A percentile compares a stretch with the other conserved stretches of the same genome.
Evolutionary conservation across 176 grass and related monocot genomes (phyloP).

Genomic region (Oryza longistaminata): DNA sequence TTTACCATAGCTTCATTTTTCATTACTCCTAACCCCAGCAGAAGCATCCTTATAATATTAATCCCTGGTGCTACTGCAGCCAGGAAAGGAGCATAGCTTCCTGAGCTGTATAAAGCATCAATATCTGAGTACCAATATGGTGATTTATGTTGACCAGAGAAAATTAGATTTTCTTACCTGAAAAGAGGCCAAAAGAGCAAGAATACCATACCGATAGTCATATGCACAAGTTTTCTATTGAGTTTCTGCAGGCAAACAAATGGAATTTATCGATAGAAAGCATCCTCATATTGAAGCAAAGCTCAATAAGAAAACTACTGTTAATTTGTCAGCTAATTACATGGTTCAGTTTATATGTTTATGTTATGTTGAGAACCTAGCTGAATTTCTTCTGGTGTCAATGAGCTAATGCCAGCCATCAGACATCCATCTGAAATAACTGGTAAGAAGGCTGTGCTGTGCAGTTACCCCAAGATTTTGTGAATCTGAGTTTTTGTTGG

Average conservation of each 20-base stretch:
- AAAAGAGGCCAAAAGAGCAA: slow-evolving; percentile 94
- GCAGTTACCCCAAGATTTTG: background rate
- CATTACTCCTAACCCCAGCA: slow-evolving; percentile 64
- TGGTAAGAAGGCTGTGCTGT: background rate
- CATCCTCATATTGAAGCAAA: background rate
- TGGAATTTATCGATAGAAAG: background rate
- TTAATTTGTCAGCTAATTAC: background rate
- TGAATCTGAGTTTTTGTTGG: background rate
- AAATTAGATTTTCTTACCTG: slow-evolving; percentile 53
- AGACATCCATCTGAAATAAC: background rate
- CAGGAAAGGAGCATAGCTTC: slow-evolving; percentile 69
- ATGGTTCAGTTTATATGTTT: background rate
- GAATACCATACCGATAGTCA: slow-evolving; percentile 77
- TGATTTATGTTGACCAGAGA: background rate
- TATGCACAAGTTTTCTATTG: slow-evolving; percentile 88
- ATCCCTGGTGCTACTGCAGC: slow-evolving; percentile 72
- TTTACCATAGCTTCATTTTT: slow-evolving; percentile 94
- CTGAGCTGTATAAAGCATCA: slow-evolving; percentile 61
- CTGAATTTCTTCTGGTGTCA: background rate
- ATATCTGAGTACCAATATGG: slow-evolving; percentile 5
- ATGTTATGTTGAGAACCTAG: background rate
- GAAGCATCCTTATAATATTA: slow-evolving; percentile 85
- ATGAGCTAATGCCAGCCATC: slow-evolving; percentile 1
- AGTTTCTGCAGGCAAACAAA: slow-evolving; percentile 64
- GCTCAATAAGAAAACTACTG: background rate